phyloP scores from a whole-genome alignment of 176 grass and related monocot genomes.

The Canna indica region DNA sequence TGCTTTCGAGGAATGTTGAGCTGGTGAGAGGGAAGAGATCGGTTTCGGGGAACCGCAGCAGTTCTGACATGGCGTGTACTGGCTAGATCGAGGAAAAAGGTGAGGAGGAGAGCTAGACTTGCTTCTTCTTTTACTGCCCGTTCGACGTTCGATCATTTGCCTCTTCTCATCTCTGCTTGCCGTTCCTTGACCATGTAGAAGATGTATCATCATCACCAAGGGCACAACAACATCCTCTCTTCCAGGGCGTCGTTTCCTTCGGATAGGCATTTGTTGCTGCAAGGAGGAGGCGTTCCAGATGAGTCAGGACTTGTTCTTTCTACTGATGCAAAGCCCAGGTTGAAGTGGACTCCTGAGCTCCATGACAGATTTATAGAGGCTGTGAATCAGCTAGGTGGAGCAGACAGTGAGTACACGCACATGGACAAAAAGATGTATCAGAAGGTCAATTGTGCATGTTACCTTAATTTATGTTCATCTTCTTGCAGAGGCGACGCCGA shows the following conservation, averaged over 20 bases:
- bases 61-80: neutral
- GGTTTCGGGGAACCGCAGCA: no score
- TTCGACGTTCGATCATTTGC: neutral
- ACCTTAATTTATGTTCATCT: neutral
- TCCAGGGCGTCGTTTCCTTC: slow-evolving; percentile 37
- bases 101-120: neutral
- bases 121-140: neutral
- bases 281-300: slow-evolving; percentile 39
- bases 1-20: neutral
- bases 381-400: slow-evolving; percentile 71
- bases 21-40: neutral
- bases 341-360: slow-evolving; percentile 91
- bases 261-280: slow-evolving; percentile 47
- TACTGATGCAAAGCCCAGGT: slow-evolving; percentile 74
- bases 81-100: neutral
- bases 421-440: neutral
- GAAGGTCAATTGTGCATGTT: neutral
- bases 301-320: slow-evolving; percentile 82
- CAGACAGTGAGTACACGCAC: slow-evolving; percentile 63
- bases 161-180: neutral
- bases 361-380: slow-evolving; percentile 79
- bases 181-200: neutral
- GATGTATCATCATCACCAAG: slow-evolving; percentile 75
- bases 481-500: slow-evolving; percentile 75
- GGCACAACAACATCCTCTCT: slow-evolving; percentile 45